A percentile compares a stretch with the other conserved stretches of the same genome.
phyloP scores from a whole-genome alignment of 805 yeast genomes.

The Nakazawaea siamensis region DNA sequence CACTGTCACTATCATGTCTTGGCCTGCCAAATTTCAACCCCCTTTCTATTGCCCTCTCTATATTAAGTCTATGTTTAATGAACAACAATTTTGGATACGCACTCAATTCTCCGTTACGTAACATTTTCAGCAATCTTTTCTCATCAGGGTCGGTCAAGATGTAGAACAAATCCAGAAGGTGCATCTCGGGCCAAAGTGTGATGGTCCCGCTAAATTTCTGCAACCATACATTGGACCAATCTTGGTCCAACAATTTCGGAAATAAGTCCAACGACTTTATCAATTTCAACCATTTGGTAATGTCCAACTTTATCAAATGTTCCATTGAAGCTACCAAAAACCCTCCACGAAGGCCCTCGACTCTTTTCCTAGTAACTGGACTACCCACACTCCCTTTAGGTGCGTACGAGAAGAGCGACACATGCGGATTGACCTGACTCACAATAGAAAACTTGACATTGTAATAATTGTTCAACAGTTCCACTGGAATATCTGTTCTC shows the following conservation, averaged over 20 bases:
- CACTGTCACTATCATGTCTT: neutral
- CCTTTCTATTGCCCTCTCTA: conserved; percentile 56
- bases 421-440: conserved; percentile 80
- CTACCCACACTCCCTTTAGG: conserved; percentile 77
- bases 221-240: conserved; percentile 72
- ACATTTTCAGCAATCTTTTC: conserved; percentile 44
- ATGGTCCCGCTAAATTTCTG: conserved; percentile 71
- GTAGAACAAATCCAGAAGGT: conserved; percentile 48
- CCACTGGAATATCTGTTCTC: conserved; percentile 72
- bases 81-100: conserved; percentile 62
- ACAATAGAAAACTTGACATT: conserved; percentile 72
- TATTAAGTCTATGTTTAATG: conserved; percentile 51
- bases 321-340: conserved; percentile 67
- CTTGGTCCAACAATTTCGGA: conserved; percentile 65
- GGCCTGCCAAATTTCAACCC: neutral
- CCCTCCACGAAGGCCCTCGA: conserved; percentile 61
- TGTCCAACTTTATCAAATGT: conserved; percentile 61
- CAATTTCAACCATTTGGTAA: conserved; percentile 68
- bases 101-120: conserved; percentile 53
- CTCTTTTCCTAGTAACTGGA: conserved; percentile 57
- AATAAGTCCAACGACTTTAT: conserved; percentile 56
- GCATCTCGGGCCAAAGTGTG: conserved; percentile 68
- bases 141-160: conserved; percentile 64
- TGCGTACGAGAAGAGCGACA: conserved; percentile 65
- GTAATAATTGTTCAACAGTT: conserved; percentile 63